Conservation (phyloP, 495 filamentous ascomycete genomes). For the Aspergillus steynii region DNA sequence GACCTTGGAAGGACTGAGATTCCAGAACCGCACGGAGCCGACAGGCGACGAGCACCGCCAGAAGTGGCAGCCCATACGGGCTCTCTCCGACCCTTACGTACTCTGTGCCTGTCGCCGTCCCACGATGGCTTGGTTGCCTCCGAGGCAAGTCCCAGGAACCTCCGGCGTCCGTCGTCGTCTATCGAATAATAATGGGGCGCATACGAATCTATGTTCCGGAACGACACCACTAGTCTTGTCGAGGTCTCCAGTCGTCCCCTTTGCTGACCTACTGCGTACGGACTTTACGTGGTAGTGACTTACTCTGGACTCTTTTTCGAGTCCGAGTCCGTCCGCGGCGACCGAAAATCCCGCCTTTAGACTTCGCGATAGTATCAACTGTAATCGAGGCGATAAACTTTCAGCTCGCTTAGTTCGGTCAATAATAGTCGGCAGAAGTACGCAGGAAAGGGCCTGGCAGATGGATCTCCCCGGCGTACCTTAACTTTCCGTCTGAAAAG, state of each 20-base stretch:
- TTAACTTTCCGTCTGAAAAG: conserved; percentile 2
- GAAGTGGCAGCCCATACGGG: not conserved
- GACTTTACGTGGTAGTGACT: too few relatives aligned
- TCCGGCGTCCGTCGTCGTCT: not conserved
- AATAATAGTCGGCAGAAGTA: not conserved
- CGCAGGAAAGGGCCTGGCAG: not conserved
- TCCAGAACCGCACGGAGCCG: conserved; percentile 13
- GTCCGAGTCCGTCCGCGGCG: not conserved
- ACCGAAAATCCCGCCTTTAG: not conserved
- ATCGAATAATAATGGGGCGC: not conserved
- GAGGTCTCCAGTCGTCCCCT: too few relatives aligned
- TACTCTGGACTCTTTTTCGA: not conserved
- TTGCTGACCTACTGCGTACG: too few relatives aligned
- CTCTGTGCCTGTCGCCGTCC: not conserved
- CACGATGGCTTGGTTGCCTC: not conserved
- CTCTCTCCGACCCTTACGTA: not conserved
- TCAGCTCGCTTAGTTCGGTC: not conserved
- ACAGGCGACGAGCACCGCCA: not conserved
- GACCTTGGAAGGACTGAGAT: conserved; percentile 12
- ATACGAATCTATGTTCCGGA: not conserved
- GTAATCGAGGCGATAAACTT: not conserved
- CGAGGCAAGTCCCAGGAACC: not conserved
- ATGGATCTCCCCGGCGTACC: not conserved
- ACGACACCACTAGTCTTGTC: too few relatives aligned
- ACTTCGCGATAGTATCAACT: not conserved